Base-by-base conservation (phyloP, 2,329 filamentous ascomycete genomes). In the Colletotrichum sp. region DNA sequence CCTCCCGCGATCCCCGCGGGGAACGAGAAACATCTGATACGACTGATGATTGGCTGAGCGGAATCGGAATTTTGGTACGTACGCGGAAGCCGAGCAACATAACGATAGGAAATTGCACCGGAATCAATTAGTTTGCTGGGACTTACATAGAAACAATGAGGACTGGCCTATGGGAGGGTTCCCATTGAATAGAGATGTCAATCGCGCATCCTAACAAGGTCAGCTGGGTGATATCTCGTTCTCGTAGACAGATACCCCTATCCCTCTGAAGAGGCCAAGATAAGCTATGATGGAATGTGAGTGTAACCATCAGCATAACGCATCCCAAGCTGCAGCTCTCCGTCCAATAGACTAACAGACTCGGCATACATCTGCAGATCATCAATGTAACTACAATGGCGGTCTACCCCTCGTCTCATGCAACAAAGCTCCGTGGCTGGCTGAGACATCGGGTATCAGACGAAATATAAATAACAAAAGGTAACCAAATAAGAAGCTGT, bases 311-410 rank as follows among this genome's bases (percentile, higher is more conserved):
- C 43, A 51, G 43, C 43, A n/a, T 21, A n/a, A 51, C n/a, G 43
- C 43, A 51, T 51, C 43, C n/a, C 43, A 51, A 51, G 43, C n/a
- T 51, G 43, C 43, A 51, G 43, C 43, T 51, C 43, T 51, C 21
- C 11, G 43, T 11, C 43, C n/a, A 51, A 51, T 51, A 51, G 43
- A 51, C 43, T 51, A 21, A 51, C n/a, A 51, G 43, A 51, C n/a
- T 21, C 21, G n/a, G 13, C n/a, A 13, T 51, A 51, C 43, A 51
- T 1, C 43, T 51, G 43, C 12, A 51, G 11, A 51, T 51, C n/a
- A 51, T 1, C 43, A 21, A 51, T 51, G 43, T 24, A 51, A 51
- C n/a, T 21, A 13, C 43, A 51, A 21, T 51, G 11, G n/a, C 43
- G 43, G 11, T 51, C 43, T 51, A 51, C 43, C 43, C 43, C 43